Evolutionary conservation across 2,329 filamentous ascomycete genomes (phyloP).

Genomic region (Pleurostoma richardsiae): DNA sequence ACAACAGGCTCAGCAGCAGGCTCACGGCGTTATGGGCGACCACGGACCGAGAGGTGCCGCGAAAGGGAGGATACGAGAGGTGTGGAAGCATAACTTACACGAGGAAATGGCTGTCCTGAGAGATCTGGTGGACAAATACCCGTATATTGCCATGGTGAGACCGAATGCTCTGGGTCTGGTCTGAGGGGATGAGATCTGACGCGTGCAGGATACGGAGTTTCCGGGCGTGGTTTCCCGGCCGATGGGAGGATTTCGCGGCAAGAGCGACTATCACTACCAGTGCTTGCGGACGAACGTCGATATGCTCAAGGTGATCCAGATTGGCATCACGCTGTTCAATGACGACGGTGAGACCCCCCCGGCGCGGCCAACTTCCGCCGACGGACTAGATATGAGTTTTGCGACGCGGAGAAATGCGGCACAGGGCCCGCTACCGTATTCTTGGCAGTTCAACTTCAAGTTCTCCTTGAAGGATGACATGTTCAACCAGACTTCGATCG

Average conservation of each 20-base stretch:
- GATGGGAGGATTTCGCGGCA: conserved; percentile 90
- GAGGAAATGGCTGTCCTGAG: conserved; percentile 86
- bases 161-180: background rate
- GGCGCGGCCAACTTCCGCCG: conserved; percentile 51
- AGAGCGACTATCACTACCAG: conserved; percentile 98
- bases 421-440: conserved; percentile 65
- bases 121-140: conserved; percentile 81
- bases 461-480: conserved; percentile 94
- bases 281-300: conserved; percentile 96
- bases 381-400: conserved; percentile 31
- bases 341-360: conserved; percentile 84
- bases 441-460: conserved; percentile 99
- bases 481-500: conserved; percentile 94
- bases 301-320: conserved; percentile 93
- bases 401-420: conserved; percentile 32
- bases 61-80: conserved; percentile 85
- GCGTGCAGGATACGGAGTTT: conserved; percentile 84
- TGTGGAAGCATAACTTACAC: conserved; percentile 88
- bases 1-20: conserved; percentile 33
- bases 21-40: conserved; percentile 35
- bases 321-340: conserved; percentile 91
- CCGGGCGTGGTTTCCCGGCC: conserved; percentile 95
- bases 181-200: conserved; percentile 4
- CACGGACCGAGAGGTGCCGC: conserved; percentile 52
- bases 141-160: conserved; percentile 94